Evolutionary conservation across 2,329 filamentous ascomycete genomes (phyloP), one percentile per base, ranked within the genome.

Genomic region (Parascedosporium putredinis): DNA sequence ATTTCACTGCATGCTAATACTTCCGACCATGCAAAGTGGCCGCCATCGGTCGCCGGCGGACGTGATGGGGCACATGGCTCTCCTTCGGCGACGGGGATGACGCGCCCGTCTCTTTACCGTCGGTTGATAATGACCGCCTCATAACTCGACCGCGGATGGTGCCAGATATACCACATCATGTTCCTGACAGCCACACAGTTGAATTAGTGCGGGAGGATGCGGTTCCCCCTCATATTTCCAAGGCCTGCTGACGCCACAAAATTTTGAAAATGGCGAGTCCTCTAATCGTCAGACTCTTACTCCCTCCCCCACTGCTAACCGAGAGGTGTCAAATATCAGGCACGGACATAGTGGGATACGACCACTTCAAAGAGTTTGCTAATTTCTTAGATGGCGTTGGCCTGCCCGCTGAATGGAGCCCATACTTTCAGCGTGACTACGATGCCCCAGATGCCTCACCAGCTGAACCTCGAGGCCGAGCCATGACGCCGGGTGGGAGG

Each of bases 321-420:
- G n/a, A n/a, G 16, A 40, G n/a, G 14, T 25, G n/a, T 24, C 22
- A 5, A 10, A 10, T 31, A 10, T n/a, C 10, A 40, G 47, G 34
- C 4, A 33, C 29, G 42, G 43, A 53, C 38, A 29, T 51, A 22
- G 45, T 54, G 7, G 55, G 55, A 2, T 60, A 62, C 25, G 59
- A 64, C 23, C 64, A 67, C 27, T 68, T 68, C 45, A 53, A 60
- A 27, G 65, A 67, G 9, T 68, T 67, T 50, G 63, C 65, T 44
- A 61, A 60, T 31, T 68, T 67, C 27, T 59, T 67, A 2, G 65
- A 66, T 5, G 64, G 64, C 2, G 59, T 67, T 4, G 64, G 65
- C 0, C 54, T 67, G 9, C 63, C 65, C 3, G 61, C 65, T 1
- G 64, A 67, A 55, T 67, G 65, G 65, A 65, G 64, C 45, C 65